A percentile compares a stretch with the other conserved stretches of the same genome.
phyloP scores from a whole-genome alignment of 2,329 filamentous ascomycete genomes.

The Orbilia quercus region DNA sequence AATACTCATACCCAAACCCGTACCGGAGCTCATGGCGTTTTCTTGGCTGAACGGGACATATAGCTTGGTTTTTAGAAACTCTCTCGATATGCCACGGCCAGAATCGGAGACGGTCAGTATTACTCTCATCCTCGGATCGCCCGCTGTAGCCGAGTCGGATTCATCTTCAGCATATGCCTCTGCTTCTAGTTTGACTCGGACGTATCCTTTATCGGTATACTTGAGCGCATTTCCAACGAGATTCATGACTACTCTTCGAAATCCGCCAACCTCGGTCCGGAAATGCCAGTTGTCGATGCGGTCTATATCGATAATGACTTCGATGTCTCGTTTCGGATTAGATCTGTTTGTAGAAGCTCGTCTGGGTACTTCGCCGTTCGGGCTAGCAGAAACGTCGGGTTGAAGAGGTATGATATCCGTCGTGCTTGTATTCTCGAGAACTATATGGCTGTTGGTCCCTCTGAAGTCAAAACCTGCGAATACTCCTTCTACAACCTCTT shows the following conservation, averaged over 20 bases:
- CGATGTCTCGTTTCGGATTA: constrained; percentile 62
- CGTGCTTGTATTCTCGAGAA: constrained; percentile 36
- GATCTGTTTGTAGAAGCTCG: constrained; percentile 40
- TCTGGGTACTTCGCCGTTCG: constrained; percentile 18
- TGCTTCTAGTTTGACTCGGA: constrained; percentile 65
- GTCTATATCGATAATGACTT: constrained; percentile 69
- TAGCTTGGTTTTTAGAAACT: constrained; percentile 71
- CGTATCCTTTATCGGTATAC: constrained; percentile 69
- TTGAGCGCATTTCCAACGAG: constrained; percentile 73
- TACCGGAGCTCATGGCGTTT: constrained; percentile 70
- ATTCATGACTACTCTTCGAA: constrained; percentile 72
- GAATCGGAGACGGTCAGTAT: constrained; percentile 71
- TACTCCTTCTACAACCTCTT: constrained; percentile 67
- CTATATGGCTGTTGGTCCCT: constrained; percentile 54
- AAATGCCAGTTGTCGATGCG: constrained; percentile 68
- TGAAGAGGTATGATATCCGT: constrained; percentile 57
- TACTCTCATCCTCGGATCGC: constrained; percentile 58
- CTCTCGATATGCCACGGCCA: constrained; percentile 73
- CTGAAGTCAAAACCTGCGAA: constrained; percentile 65
- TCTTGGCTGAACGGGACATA: constrained; percentile 76
- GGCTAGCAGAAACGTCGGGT: constrained; percentile 16
- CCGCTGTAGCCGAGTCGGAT: not conserved
- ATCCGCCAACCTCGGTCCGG: constrained; percentile 68
- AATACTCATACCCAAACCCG: constrained; percentile 74
- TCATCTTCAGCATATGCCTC: constrained; percentile 53